These are phyloP conservation scores for Collariella sp. DNA, from an alignment of 495 filamentous ascomycete genomes.

Conservation along the genomic window DNA sequence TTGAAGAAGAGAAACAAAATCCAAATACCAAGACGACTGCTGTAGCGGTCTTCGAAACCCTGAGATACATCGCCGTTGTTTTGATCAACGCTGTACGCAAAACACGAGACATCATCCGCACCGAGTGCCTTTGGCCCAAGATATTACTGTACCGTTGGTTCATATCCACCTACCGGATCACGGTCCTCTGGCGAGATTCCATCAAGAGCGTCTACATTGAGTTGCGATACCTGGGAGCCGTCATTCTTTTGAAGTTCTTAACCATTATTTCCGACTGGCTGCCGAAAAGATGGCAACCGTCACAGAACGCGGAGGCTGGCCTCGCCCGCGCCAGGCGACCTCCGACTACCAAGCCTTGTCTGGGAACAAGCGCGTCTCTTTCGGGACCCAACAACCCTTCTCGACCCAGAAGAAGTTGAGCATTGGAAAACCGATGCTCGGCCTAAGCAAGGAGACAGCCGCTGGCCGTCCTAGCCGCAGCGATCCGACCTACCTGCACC, in stretches of 20 bases:
- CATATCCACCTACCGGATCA: neutral
- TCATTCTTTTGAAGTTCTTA: neutral
- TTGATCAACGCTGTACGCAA: too few relatives aligned
- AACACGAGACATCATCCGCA: too few relatives aligned
- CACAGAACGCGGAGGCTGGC: neutral
- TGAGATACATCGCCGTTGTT: too few relatives aligned
- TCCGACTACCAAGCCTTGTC: neutral
- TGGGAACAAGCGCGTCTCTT: too few relatives aligned
- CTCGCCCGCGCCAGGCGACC: neutral
- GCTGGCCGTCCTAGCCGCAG: neutral
- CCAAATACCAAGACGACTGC: too few relatives aligned
- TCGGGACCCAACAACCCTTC: neutral
- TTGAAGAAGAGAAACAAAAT: too few relatives aligned
- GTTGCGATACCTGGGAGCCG: neutral
- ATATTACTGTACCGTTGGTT: too few relatives aligned
- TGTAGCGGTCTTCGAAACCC: too few relatives aligned
- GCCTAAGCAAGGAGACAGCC: slow-evolving; percentile 13
- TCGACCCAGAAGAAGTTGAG: neutral
- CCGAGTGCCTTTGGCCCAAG: too few relatives aligned
- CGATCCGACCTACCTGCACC: neutral
- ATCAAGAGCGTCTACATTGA: neutral
- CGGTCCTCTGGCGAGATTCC: neutral
- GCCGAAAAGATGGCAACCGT: neutral
- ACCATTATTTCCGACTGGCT: neutral
- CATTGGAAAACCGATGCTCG: slow-evolving; percentile 8